Evolutionary conservation across 2,329 filamentous ascomycete genomes (phyloP).

Genomic region (Chaetomium globosum): DNA sequence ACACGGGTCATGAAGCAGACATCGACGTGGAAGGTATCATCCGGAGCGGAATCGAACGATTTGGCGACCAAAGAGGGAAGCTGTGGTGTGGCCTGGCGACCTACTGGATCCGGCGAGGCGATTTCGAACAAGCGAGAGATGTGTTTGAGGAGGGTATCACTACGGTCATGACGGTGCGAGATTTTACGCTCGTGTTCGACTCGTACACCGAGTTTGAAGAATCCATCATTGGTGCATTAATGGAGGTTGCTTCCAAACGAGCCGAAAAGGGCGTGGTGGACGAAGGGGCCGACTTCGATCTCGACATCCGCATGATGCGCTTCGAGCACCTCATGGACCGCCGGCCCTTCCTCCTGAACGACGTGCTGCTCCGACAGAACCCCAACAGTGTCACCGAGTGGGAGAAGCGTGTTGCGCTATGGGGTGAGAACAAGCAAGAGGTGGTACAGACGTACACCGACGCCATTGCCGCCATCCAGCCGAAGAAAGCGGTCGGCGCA

Average conservation of each 20-base stretch:
- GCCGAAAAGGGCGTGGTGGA: slow-evolving; percentile 78
- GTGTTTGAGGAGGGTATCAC: slow-evolving; percentile 95
- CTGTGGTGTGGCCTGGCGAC: slow-evolving; percentile 93
- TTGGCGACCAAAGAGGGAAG: slow-evolving; percentile 91
- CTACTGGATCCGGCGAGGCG: slow-evolving; percentile 92
- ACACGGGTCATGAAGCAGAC: slow-evolving; percentile 76
- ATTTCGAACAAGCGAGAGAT: slow-evolving; percentile 89
- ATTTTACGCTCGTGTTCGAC: slow-evolving; percentile 96
- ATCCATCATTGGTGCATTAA: slow-evolving; percentile 85
- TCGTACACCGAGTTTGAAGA: slow-evolving; percentile 97
- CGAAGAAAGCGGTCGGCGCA: slow-evolving; percentile 89
- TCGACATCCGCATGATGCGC: slow-evolving; percentile 95
- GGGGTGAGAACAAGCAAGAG: slow-evolving; percentile 90
- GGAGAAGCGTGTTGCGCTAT: slow-evolving; percentile 94
- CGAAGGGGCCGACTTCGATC: slow-evolving; percentile 84
- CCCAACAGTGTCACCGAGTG: slow-evolving; percentile 95
- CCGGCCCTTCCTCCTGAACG: slow-evolving; percentile 91
- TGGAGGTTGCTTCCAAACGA: slow-evolving; percentile 80
- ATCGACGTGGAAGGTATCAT: slow-evolving; percentile 93
- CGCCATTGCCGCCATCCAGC: slow-evolving; percentile 88
- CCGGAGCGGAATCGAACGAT: slow-evolving; percentile 84
- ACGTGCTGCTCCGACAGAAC: slow-evolving; percentile 92
- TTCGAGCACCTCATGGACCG: slow-evolving; percentile 99
- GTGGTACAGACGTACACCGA: slow-evolving; percentile 93
- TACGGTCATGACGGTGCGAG: slow-evolving; percentile 97